Evolutionary conservation across 352 stramenopile genomes (phyloP), one percentile per base, ranked within the genome.

Genomic region (Saprolegnia diclina): DNA sequence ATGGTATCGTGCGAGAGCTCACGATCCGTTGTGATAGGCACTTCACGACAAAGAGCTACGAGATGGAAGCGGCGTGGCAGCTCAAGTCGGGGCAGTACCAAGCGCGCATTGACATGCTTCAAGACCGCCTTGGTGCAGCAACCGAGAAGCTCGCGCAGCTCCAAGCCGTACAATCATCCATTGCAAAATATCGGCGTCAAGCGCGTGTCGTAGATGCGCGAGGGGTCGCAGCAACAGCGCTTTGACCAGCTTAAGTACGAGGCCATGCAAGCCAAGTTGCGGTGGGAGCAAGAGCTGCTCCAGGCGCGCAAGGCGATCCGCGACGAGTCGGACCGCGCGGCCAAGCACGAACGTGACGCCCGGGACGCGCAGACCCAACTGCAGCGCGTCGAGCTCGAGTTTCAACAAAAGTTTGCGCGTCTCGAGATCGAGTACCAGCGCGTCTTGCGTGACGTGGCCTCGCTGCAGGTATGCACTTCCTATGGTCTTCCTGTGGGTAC

Each of bases 351-450:
- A 9, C 52, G 52, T 7, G 52, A 59, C 13, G 52, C 35, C 24
- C 24, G 52, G 1, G 52, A 59, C 13, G 52, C 52, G 7, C 52
- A 59, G n/a, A 35, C 16, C 11, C 24, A 59, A 24, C 52, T 59
- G 1, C 52, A 59, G 35, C 52, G n/a, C 13, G 52, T 59, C 13
- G 52, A 59, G 13, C 11, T n/a, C 9, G 52, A 16, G 35, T 16
- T n/a, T 16, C 24, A 40, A 7, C 52, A 54, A 14, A 68, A 68
- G 32, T 21, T 59, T 45, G 26, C 21, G 29, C 42, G 32, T 48
- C 18, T 69, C 16, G 63, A 69, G 22, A 21, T 38, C 13, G 63
- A 69, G 22, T 69, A 69, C 37, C 42, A 69, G 24, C 63, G 46
- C 5, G 52, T 46, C 9, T 29, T 69, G 0, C 22, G 14, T 9